Base-by-base conservation (phyloP, 2,329 filamentous ascomycete species). In the Colletotrichum sp. region DNA sequence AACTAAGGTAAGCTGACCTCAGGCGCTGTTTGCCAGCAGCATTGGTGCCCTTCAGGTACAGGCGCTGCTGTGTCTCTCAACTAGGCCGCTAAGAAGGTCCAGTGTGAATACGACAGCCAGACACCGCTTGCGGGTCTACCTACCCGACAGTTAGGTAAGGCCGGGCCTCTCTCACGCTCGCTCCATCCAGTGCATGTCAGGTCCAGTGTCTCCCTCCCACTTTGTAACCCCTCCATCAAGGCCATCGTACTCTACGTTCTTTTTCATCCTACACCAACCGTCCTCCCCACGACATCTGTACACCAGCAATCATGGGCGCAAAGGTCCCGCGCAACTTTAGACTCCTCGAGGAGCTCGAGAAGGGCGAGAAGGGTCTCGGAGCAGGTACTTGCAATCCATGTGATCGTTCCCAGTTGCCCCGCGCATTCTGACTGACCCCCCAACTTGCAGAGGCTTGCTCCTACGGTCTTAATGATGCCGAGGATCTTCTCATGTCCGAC, bases 341-440 rank as follows among this genome's bases (percentile, higher is more conserved):
- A 83, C 92, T 99, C 79, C 90, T 99, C 73, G 97, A 98, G 86
- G 97, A 99, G 92, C 91, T 99, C 24, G 97, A 99, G 89, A 99
- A 99, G 89, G 97, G 97, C 83, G 97, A 99, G 89, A 99, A 99
- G 87, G 97, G 97, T 77, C 91, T 97, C 78, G 96, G 97, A 83
- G 96, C 96, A 85, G 95, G 95, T 95, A 86, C 74, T 87, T 86
- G 80, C 30, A 67, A 70, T 30, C 69, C 73, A 9, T 75, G 34
- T 69, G 39, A 69, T 36, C 66, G 55, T 32, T 26, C 39, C 60
- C 13, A 67, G 52, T 16, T 59, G 34, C n/a, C 60, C 26, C 21
- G 34, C 64, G 59, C 44, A 52, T 73, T 74, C 59, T 77, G 44
- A 62, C 60, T 72, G 76, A 65, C 72, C 64, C 72, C 69, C 44